Base-by-base conservation (phyloP, 768 basidiomycete species). In the Tulasnella sp. region DNA sequence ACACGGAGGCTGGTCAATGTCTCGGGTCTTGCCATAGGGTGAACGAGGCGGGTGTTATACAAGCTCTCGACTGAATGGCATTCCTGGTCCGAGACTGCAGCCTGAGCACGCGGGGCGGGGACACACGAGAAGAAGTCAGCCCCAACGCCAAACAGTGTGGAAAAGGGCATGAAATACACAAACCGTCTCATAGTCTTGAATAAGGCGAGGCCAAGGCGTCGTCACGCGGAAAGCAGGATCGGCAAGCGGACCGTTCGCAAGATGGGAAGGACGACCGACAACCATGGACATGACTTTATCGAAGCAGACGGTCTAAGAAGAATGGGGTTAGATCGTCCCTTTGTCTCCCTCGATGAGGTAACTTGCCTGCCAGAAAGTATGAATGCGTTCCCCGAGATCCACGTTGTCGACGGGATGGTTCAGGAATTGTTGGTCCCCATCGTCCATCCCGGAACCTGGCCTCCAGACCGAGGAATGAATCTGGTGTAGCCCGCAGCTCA, bases 351-450 rank as follows among this genome's bases (percentile, higher is more conserved):
- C 7, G 40, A 23, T 9, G 36, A 17, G 51, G 23, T 3, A 2
- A 42, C 53, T 42, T 21, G 42, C 49, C 49, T 61, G 60, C 60
- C 60, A 61, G 34, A 61, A 59, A 19, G 60, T 60, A 34, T 59
- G 59, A 29, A 61, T 61, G 15, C 60, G 31, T 36, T 61, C 60
- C 2, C 60, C 60, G 29, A 61, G 58, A 17, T 61, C 60, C 9
- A 57, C 42, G 14, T 34, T 45, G 43, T 57, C 55, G 14, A 50
- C 31, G 5, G 57, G 46, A 25, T 49, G 34, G 6, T 4, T 1
- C 25, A 58, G 36, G 21, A 58, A 48, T 12, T 49, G 48, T 17
- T 27, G 32, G 1, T 54, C 52, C n/a, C 12, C 4, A 4, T 27
- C 55, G 6, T 57, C 43, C 7, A 34, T 29, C n/a, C 25, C 42